Evolutionary conservation across 2,329 filamentous ascomycete genomes (phyloP).

Genomic region (Fusarium ambrosium): DNA sequence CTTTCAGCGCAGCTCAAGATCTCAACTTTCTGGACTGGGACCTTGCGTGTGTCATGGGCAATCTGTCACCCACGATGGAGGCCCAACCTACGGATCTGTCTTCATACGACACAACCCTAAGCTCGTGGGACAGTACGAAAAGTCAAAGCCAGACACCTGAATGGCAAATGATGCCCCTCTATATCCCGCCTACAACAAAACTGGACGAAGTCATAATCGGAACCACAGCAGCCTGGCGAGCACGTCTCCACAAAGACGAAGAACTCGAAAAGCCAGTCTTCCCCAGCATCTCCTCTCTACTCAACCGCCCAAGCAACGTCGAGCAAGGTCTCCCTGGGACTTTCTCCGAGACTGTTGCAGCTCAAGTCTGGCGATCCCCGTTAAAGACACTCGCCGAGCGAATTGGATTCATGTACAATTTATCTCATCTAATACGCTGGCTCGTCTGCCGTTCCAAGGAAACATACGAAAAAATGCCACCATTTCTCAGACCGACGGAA

Average conservation of each 20-base stretch:
- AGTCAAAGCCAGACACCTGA: neutral
- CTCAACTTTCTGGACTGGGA: slow-evolving; percentile 3
- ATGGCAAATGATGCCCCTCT: neutral
- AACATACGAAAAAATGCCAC: neutral
- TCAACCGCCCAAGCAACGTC: neutral
- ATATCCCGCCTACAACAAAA: neutral
- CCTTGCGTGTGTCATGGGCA: neutral
- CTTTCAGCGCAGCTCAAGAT: neutral
- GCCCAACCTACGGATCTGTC: neutral
- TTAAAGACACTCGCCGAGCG: neutral
- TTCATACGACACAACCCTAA: neutral
- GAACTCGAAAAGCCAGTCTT: neutral
- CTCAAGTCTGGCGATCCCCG: neutral
- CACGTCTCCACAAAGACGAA: neutral
- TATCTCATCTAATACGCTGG: neutral
- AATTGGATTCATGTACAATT: neutral
- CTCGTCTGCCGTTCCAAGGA: slow-evolving; percentile 1
- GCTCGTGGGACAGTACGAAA: neutral
- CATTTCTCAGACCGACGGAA: neutral
- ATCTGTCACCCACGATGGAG: neutral
- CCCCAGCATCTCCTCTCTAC: neutral
- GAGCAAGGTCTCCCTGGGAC: neutral
- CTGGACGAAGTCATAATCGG: neutral
- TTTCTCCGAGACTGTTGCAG: slow-evolving; percentile 1
- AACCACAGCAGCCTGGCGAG: neutral